Conservation (phyloP, 2,329 filamentous ascomycete genomes). For the Annulohypoxylon truncatum region DNA sequence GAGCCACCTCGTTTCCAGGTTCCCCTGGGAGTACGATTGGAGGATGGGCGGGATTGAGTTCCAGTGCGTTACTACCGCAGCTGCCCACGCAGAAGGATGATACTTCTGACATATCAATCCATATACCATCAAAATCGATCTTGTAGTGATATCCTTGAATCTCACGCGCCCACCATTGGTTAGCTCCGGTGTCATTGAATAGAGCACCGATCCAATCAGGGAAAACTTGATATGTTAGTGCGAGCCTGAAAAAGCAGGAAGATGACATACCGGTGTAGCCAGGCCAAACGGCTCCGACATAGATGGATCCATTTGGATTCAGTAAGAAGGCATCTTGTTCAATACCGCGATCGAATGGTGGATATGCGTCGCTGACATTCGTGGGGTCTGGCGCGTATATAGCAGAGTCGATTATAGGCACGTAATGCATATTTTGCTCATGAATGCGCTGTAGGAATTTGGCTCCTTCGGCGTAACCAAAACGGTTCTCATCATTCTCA, state of each 20-base stretch:
- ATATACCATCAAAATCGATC: slow-evolving; percentile 63
- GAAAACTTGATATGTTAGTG: slow-evolving; percentile 59
- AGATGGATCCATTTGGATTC: slow-evolving; percentile 67
- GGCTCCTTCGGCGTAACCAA: slow-evolving; percentile 66
- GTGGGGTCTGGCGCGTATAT: slow-evolving; percentile 76
- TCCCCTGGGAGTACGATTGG: slow-evolving; percentile 74
- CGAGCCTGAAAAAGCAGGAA: neutral
- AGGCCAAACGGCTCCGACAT: slow-evolving; percentile 77
- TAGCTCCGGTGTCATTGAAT: slow-evolving; percentile 70
- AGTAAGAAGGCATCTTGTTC: slow-evolving; percentile 66
- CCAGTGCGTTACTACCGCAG: slow-evolving; percentile 74
- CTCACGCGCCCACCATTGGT: slow-evolving; percentile 76
- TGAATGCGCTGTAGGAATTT: slow-evolving; percentile 72
- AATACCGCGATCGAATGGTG: slow-evolving; percentile 70
- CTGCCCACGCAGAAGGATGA: slow-evolving; percentile 76
- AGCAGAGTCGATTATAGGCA: slow-evolving; percentile 79
- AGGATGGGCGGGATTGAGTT: slow-evolving; percentile 75
- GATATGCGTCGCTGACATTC: slow-evolving; percentile 74
- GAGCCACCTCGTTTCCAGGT: slow-evolving; percentile 66
- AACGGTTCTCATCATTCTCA: slow-evolving; percentile 69
- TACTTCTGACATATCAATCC: slow-evolving; percentile 71
- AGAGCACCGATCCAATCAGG: slow-evolving; percentile 76
- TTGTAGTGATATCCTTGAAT: slow-evolving; percentile 67
- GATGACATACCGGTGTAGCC: slow-evolving; percentile 64
- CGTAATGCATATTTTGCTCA: slow-evolving; percentile 72